Percentiles rank a stretch among this genome's conserved stretches.
These are phyloP conservation scores for Gossypium trilobum DNA, from an alignment of 441 rosid species.

Conservation along the genomic window DNA sequence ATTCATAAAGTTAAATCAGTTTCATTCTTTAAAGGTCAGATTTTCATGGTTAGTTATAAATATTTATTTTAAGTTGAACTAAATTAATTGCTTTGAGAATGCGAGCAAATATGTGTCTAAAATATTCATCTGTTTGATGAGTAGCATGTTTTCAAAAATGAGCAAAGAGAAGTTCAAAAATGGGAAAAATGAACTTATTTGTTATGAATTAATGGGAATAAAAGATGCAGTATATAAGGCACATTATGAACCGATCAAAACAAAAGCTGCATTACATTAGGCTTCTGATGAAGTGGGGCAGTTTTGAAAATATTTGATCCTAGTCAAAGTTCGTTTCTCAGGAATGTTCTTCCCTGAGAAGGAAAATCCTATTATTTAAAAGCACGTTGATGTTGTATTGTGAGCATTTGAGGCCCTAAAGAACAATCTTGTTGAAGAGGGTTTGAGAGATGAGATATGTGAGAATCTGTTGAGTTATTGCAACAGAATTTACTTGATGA, in stretches of 20 bases:
- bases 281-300: neutral
- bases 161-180: neutral
- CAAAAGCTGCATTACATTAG: neutral
- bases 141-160: neutral
- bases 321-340: neutral
- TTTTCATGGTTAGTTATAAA: neutral
- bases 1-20: too few species aligned
- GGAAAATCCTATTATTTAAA: neutral
- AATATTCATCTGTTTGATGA: neutral
- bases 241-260: neutral
- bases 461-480: neutral
- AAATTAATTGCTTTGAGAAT: neutral
- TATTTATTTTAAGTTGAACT: neutral
- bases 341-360: neutral
- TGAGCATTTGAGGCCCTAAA: neutral
- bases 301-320: neutral
- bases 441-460: neutral
- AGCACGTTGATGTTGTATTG: neutral
- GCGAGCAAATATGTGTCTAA: neutral
- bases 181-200: neutral
- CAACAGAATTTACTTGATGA: neutral
- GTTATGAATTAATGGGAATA: neutral
- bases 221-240: too few species aligned
- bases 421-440: neutral
- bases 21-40: neutral